Conservation (phyloP, 1,139 yeast genomes). For the Saccharomyces hybrid region DNA sequence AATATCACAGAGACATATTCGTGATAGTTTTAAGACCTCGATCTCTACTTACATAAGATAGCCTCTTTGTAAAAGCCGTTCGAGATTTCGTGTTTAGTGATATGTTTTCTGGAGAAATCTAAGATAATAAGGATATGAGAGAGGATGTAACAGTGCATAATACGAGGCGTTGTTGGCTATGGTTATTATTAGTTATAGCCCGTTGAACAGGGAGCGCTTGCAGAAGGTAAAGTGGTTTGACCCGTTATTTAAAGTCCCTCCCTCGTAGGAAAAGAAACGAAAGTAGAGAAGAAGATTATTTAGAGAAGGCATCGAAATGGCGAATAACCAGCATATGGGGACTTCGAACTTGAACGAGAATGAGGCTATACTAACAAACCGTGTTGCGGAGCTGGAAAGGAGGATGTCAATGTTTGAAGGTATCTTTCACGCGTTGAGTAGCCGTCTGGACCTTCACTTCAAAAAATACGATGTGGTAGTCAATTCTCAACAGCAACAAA, state of each 20-base stretch:
- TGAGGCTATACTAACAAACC: constrained; percentile 10
- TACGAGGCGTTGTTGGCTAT: neutral
- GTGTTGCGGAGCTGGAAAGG: constrained; percentile 26
- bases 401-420: constrained; percentile 27
- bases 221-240: neutral
- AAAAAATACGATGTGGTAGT: constrained; percentile 28
- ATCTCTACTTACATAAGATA: neutral
- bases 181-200: neutral
- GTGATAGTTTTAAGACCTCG: neutral
- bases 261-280: neutral
- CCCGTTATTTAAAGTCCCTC: neutral
- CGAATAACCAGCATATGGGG: constrained; percentile 1
- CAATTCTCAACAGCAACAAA: constrained; percentile 29
- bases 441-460: constrained; percentile 28
- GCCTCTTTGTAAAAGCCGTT: neutral
- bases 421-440: constrained; percentile 28
- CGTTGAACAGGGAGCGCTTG: neutral
- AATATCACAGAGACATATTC: neutral
- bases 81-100: neutral
- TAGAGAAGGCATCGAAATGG: constrained; percentile 1
- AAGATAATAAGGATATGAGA: neutral
- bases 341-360: constrained; percentile 8
- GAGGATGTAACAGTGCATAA: neutral
- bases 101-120: neutral
- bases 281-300: neutral